These are phyloP conservation scores for Vicia faba DNA, from an alignment of 306 rosid species.

Conservation along the genomic window DNA sequence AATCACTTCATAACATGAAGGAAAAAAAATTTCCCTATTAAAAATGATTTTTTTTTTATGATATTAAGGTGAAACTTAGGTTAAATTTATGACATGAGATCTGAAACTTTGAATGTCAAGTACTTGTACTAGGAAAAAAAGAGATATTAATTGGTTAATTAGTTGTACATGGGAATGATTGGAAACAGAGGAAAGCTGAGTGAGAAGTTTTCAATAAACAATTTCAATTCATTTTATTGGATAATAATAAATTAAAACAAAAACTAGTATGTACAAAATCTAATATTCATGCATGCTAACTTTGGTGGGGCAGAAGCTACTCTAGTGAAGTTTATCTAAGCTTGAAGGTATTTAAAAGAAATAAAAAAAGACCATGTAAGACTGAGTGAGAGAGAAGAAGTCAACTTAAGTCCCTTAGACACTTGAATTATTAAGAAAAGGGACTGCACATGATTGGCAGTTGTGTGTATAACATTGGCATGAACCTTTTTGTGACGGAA, in stretches of 20 bases:
- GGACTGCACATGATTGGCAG: too few relatives aligned
- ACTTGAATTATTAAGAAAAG: too few relatives aligned
- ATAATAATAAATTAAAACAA: too few relatives aligned
- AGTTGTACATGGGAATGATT: background rate
- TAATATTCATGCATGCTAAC: background rate
- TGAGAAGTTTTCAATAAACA: too few relatives aligned
- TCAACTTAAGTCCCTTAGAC: too few relatives aligned
- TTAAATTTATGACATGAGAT: conserved; percentile 4
- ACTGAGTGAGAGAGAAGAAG: too few relatives aligned
- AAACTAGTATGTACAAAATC: too few relatives aligned
- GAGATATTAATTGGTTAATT: too few relatives aligned
- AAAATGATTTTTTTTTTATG: background rate
- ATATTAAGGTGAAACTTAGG: background rate
- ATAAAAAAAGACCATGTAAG: background rate
- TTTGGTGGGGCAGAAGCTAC: background rate
- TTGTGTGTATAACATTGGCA: background rate
- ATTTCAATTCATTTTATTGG: too few relatives aligned
- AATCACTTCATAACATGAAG: conserved; percentile 9
- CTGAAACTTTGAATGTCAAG: conserved; percentile 4
- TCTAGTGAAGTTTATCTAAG: background rate
- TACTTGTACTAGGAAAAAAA: too few relatives aligned
- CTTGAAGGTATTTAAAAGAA: conserved; percentile 19
- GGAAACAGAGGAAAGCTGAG: background rate
- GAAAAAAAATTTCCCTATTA: background rate
- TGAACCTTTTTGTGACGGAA: too few relatives aligned